Base-by-base conservation (phyloP, 2,329 filamentous ascomycete genomes). In the Diaporthe sp. region DNA sequence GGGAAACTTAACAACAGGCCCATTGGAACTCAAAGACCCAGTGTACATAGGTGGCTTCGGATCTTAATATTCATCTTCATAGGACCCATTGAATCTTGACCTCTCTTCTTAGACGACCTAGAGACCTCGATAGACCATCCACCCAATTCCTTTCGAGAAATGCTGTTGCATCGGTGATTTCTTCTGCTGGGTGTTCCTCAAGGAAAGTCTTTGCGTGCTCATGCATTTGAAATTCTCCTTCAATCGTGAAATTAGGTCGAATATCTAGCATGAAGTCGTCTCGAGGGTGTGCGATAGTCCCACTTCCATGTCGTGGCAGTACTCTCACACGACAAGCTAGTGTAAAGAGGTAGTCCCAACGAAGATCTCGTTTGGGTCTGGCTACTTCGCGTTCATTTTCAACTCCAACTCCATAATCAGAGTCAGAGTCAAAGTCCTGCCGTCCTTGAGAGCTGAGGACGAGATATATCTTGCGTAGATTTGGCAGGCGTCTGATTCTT, bases 51-150 rank as follows among this genome's bases (percentile, higher is more conserved):
- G n/a, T 5, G 10, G 7, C 28, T 35, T 8, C 6, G 3, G 17
- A 17, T 4, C 10, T 25, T 25, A 25, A 8, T 1, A 50, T 7
- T 10, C 35, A 3, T 10, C 8, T 25, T n/a, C 30, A 50, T 33
- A 50, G 30, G 19, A 25, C n/a, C 42, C 19, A n/a, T 17, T 66
- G 4, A 8, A 38, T 22, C 6, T 19, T 50, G 2, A 50, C 10
- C 0, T 25, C 7, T 22, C 22, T 19, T 6, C 6, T 12, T n/a
- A 0, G 4, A n/a, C 28, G 5, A 9, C 4, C 1, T 22, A 30
- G 4, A 17, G 1, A 35, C 3, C 3, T 17, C 8, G 42, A 50
- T 17, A 15, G 8, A 8, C 3, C 15, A 35, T 57, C 28, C 19
- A 57, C 15, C 17, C 9, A 35, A 5, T 33, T 17, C 12, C 17